Evolutionary conservation across 495 filamentous ascomycete species (phyloP), one percentile per base, ranked within the genome.

Genomic region (Cairneyella variabilis): DNA sequence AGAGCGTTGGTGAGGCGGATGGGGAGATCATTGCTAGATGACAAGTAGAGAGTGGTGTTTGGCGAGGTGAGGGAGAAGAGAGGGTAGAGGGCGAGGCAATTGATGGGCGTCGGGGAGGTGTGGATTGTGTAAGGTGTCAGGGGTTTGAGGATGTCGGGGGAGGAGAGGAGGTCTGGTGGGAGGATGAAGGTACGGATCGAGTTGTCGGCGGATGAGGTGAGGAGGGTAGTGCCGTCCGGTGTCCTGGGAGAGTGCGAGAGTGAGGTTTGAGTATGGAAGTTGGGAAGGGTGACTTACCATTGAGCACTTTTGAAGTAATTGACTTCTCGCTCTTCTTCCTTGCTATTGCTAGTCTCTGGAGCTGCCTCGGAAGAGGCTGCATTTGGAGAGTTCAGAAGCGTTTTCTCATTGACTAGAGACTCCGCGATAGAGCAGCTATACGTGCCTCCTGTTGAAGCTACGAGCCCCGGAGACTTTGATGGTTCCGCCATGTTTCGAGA

Each of bases 151-250:
- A 62, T 58, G 2, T 69, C 38, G 28, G 65, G 68, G 18, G 76
- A 69, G 10, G 83, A 76, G 28, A 96, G 79, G 21, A 96, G 81
- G 63, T 85, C 77, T 10, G 75, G 71, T 0, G 90, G 89, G 38
- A 96, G 61, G 26, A 95, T 79, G 66, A 83, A 93, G 11, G 83
- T 80, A 45, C 80, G 75, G 37, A 95, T 73, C 42, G 69, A 72
- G 59, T 91, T 82, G 53, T 89, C 77, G 6, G 80, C 83, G 34
- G 77, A 84, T 22, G 79, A 77, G n/a, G 90, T 87, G 61, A 98
- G 64, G 42, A 97, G 69, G 6, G 80, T 82, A 9, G 90, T 93
- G 14, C 92, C 90, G 63, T 96, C 91, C 41, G 88, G 82, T 6
- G 89, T 82, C 85, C 83, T 83, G 59, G 32, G 56, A 21, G 8